Percentiles rank a stretch among this genome's conserved stretches.
These are phyloP conservation scores for Amanita pallidorosea DNA, from an alignment of 768 basidiomycete genomes.

Conservation along the genomic window DNA sequence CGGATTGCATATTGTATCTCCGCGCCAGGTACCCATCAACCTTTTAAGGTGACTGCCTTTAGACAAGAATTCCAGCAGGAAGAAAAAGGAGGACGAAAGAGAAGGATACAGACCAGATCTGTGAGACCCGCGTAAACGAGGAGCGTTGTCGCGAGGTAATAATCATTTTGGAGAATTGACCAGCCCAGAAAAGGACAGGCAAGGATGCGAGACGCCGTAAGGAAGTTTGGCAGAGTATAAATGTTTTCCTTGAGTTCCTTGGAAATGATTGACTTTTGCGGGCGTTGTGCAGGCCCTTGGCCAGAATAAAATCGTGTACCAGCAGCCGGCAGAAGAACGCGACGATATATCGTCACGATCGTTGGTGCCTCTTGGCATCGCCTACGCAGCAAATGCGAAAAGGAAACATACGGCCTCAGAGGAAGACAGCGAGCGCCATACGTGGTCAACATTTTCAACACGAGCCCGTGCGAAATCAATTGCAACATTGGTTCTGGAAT, in stretches of 20 bases:
- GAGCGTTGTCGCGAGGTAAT: constrained; percentile 68
- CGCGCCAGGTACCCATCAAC: constrained; percentile 88
- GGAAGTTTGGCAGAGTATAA: constrained; percentile 86
- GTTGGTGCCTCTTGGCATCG: background rate
- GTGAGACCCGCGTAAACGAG: constrained; percentile 89
- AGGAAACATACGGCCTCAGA: background rate
- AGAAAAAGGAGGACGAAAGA: constrained; percentile 4
- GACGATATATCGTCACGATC: background rate
- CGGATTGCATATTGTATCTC: constrained; percentile 74
- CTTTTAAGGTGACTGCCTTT: constrained; percentile 28
- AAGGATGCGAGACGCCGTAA: constrained; percentile 80
- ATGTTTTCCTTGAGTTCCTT: constrained; percentile 60
- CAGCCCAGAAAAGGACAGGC: constrained; percentile 91
- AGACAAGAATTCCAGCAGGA: constrained; percentile 1
- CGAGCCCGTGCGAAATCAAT: background rate
- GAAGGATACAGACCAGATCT: constrained; percentile 57
- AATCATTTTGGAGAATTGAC: constrained; percentile 76
- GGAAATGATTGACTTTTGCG: background rate
- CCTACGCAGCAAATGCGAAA: background rate
- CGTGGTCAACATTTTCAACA: background rate
- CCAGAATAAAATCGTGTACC: background rate
- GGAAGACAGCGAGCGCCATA: background rate
- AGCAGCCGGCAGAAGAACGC: background rate
- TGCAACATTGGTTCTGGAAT: too few relatives aligned
- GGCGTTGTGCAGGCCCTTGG: background rate